These are phyloP conservation scores for Penicillium corylophilum DNA, from an alignment of 2,329 filamentous ascomycete species.

Conservation along the genomic window DNA sequence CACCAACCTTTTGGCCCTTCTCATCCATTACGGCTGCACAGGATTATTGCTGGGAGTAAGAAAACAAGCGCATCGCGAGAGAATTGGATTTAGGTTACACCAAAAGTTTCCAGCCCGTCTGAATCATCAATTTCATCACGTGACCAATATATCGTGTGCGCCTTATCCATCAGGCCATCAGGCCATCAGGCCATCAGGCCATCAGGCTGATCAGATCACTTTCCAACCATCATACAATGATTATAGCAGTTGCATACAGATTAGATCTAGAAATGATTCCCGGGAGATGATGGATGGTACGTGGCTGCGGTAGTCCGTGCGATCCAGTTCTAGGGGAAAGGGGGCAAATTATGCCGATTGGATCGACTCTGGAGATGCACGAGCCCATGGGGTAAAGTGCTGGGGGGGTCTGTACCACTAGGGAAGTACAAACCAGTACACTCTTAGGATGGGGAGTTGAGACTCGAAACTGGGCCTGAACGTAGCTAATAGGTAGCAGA, in stretches of 20 bases:
- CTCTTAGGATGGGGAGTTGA: background rate
- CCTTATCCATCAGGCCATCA: background rate
- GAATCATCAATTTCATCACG: background rate
- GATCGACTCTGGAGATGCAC: conserved; percentile 7
- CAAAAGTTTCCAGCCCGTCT: background rate
- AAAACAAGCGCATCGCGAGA: background rate
- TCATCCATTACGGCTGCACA: conserved; percentile 1
- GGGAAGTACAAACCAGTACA: background rate
- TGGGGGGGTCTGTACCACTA: background rate
- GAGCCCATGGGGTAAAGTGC: conserved; percentile 9
- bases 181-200: too few relatives aligned
- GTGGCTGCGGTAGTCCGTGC: background rate
- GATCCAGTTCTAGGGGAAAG: background rate
- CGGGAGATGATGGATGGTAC: background rate
- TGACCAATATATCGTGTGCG: background rate
- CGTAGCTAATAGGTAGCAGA: background rate
- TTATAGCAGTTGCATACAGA: background rate
- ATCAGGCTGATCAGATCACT: too few relatives aligned
- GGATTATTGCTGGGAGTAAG: too few relatives aligned
- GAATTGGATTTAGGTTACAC: background rate
- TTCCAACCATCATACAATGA: background rate
- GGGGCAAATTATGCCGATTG: conserved; percentile 9
- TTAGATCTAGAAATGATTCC: background rate
- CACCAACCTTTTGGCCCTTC: conserved; percentile 7
- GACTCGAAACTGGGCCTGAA: background rate